Percentiles rank a stretch among this genome's conserved stretches.
phyloP scores from a whole-genome alignment of 441 rosid genomes.

The Erodium texanum region DNA sequence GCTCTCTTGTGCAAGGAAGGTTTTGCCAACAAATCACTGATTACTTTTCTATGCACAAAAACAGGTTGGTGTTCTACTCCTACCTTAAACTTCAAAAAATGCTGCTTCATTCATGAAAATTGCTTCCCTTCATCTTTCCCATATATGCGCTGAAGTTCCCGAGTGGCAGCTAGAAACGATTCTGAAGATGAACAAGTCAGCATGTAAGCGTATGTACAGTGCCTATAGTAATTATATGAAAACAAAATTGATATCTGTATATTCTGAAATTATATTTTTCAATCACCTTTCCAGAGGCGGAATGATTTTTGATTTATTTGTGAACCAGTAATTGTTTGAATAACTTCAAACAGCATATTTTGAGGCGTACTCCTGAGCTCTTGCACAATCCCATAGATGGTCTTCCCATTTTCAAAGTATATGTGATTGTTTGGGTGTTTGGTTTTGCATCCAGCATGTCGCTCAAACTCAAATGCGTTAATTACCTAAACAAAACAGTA shows the following conservation, averaged over 20 bases:
- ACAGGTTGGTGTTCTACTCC: no score
- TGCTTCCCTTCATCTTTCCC: constrained; percentile 48
- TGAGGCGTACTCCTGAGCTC: constrained; percentile 61
- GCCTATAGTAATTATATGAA: neutral
- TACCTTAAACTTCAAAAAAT: constrained; percentile 21
- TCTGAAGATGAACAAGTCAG: constrained; percentile 31
- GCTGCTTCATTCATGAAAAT: constrained; percentile 24
- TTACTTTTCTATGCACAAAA: constrained; percentile 26
- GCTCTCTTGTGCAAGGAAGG: neutral
- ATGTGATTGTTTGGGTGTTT: constrained; percentile 76
- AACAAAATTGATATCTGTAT: neutral
- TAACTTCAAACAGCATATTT: constrained; percentile 43
- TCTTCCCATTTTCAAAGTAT: constrained; percentile 67
- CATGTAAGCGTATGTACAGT: neutral
- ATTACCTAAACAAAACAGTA: constrained; percentile 34
- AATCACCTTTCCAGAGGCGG: constrained; percentile 58
- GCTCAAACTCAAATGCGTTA: constrained; percentile 67
- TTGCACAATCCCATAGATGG: constrained; percentile 64
- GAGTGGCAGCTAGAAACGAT: constrained; percentile 65
- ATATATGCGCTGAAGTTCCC: constrained; percentile 75
- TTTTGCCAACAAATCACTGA: constrained; percentile 17
- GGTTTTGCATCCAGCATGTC: constrained; percentile 67
- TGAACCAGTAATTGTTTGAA: constrained; percentile 55
- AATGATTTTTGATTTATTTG: constrained; percentile 66
- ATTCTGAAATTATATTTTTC: constrained; percentile 8